Base-by-base conservation (phyloP, 257 asterid genomes). In the Scutellaria baicalensis region DNA sequence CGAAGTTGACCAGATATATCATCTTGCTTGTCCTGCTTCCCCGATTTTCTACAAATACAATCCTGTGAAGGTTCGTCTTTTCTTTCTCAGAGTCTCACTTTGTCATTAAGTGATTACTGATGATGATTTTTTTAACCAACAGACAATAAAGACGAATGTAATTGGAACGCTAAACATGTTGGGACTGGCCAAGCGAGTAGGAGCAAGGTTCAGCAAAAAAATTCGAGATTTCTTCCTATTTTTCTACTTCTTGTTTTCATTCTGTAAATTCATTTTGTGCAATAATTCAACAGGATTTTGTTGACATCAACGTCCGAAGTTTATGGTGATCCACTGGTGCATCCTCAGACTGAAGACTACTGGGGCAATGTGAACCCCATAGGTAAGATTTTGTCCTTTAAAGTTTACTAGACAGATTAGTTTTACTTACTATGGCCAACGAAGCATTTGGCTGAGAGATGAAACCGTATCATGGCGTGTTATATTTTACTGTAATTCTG, bases 21-120 rank as follows among this genome's bases (percentile, higher is more conserved):
- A 94, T 83, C 98, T 94, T 79, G 99, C 99, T 71, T 94, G 99
- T 73, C 99, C 99, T 7, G 99, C 99, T 64, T 94, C 99, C 69
- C 99, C 98, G 10, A 94, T 94, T 75, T 94, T 94, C 79, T 94
- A 94, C 86, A 92, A 94, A 66, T 85, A 94, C 84, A 94, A 94
- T 79, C 98, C 98, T 49, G 97, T 94, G 55, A 92, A 94, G 99
- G 99, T 77, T 52, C 59, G 72, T 70, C 66, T 69, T 36, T 13
- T 44, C 16, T 58, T 14, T 8, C 31, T 31, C 12, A 14, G 33
- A 27, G 33, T 27, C 2, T 27, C 33, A 4, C 4, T 27, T 12
- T 43, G 4, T 43, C 16, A 27, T 44, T 21, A 9, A 36, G 14
- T 11, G 45, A 36, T 12, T 13, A 62, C 69, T 66, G 51, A 72